Evolutionary conservation across 495 filamentous ascomycete genomes (phyloP), one percentile per base, ranked within the genome.

Genomic region (Xylaria telfairii): DNA sequence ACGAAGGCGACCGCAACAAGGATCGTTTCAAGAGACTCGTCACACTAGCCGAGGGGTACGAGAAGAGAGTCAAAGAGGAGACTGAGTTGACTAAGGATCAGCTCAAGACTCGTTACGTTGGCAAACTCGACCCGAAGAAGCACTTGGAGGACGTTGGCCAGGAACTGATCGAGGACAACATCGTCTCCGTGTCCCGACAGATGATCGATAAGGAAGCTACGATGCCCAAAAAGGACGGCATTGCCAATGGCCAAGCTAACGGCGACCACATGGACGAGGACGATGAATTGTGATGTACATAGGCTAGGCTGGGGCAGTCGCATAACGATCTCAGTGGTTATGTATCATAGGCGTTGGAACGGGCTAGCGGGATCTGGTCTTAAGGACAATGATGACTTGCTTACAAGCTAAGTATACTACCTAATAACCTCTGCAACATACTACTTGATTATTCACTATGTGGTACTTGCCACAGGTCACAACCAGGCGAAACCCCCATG

Each of bases 171-270:
- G 96, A 99, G 83, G 95, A 98, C 85, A 99, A 99, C 81, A 98
- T 99, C 67, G 96, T 99, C 6, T 92, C 93, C 8, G 94, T 98
- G 5, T 95, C 94, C 63, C 87, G 95, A 73, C 94, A 98, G 81
- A 98, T 99, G 96, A 98, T 99, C 73, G 96, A 98, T 83, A 99
- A 98, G 83, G 96, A 98, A 78, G 96, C 96, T 15, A 93, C 85
- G 19, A 86, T 86, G 76, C 84, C 86, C 5, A 84, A 83, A 76
- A 89, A 87, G 79, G 85, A 89, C 28, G 73, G 74, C 9, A 74
- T 65, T 34, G 75, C 79, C 42, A 90, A 90, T 69, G 88, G 86
- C 26, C 79, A 82, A 44, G 70, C 86, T 39, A 89, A 89, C 63
- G 90, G 86, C 21, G 84, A 83, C 53, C 72, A 82, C 57, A 86